Evolutionary conservation across 129 eudicot genomes (phyloP).

Genomic region (Apium graveolens): DNA sequence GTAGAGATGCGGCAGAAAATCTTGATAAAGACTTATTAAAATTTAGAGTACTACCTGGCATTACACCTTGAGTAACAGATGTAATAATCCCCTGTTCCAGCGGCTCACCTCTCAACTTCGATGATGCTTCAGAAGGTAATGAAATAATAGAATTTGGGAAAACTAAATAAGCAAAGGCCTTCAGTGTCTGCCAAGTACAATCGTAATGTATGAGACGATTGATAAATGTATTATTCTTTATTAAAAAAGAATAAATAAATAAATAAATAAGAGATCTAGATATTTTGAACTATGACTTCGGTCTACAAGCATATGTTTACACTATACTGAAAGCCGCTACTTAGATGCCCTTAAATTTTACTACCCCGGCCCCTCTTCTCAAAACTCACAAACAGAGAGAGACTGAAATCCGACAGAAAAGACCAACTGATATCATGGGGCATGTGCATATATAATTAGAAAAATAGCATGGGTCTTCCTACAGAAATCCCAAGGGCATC

Average conservation of each 20-base stretch:
- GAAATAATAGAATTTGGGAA: slow-evolving; percentile 59
- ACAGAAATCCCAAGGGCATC: neutral
- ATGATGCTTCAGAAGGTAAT: slow-evolving; percentile 42
- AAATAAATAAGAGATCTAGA: neutral
- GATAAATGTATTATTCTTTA: neutral
- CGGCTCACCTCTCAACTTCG: slow-evolving; percentile 28
- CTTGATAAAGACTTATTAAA: neutral
- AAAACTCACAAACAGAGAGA: neutral
- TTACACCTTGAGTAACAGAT: slow-evolving; percentile 77
- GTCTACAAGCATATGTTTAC: neutral
- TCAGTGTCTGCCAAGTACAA: slow-evolving; percentile 50
- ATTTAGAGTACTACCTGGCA: slow-evolving; percentile 48
- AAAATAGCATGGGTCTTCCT: neutral
- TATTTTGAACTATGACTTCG: neutral
- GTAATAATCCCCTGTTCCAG: slow-evolving; percentile 66
- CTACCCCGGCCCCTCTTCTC: too few relatives aligned
- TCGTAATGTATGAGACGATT: neutral
- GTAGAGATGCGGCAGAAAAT: neutral
- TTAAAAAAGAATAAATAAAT: neutral
- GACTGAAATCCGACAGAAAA: neutral
- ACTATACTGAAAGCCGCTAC: neutral
- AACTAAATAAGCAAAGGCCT: slow-evolving; percentile 68
- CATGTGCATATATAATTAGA: neutral
- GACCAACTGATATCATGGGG: neutral
- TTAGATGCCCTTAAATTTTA: too few relatives aligned